These are phyloP conservation scores for Collybiopsis luxurians DNA, from an alignment of 768 basidiomycete species.

Conservation along the genomic window DNA sequence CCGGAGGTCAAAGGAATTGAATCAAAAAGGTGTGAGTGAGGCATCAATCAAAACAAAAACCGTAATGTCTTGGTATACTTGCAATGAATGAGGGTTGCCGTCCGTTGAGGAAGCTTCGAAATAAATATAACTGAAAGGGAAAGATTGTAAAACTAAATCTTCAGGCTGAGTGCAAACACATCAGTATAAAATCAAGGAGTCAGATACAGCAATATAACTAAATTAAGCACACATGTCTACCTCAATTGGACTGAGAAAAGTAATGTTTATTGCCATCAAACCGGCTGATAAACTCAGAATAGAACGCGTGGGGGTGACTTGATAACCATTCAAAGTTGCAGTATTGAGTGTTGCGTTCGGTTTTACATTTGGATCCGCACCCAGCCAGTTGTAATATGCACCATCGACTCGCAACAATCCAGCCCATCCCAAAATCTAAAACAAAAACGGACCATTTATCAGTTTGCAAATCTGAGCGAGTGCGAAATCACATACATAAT, in stretches of 20 bases:
- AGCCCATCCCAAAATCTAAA: slow-evolving; percentile 13
- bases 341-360: not conserved
- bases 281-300: slow-evolving; percentile 8
- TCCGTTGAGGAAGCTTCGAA: slow-evolving; percentile 37
- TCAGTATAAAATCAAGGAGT: not conserved
- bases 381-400: slow-evolving; percentile 9
- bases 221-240: not conserved
- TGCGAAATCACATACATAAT: not conserved
- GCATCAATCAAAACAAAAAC: not conserved
- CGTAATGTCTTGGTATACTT: slow-evolving; percentile 47
- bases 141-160: slow-evolving; percentile 48
- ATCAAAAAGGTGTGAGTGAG: too few species aligned
- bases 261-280: slow-evolving; percentile 11
- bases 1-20: too few species aligned
- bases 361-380: slow-evolving; percentile 1
- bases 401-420: slow-evolving; percentile 13
- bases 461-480: not conserved
- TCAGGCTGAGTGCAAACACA: slow-evolving; percentile 35
- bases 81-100: slow-evolving; percentile 33
- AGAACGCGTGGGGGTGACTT: slow-evolving; percentile 13
- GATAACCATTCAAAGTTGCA: slow-evolving; percentile 4
- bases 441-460: too few species aligned
- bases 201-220: too few species aligned
- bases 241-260: slow-evolving; percentile 15
- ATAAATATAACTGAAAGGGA: slow-evolving; percentile 51